Conservation (phyloP, 75 land plant genomes). For the Adiantum capillusveneris region DNA sequence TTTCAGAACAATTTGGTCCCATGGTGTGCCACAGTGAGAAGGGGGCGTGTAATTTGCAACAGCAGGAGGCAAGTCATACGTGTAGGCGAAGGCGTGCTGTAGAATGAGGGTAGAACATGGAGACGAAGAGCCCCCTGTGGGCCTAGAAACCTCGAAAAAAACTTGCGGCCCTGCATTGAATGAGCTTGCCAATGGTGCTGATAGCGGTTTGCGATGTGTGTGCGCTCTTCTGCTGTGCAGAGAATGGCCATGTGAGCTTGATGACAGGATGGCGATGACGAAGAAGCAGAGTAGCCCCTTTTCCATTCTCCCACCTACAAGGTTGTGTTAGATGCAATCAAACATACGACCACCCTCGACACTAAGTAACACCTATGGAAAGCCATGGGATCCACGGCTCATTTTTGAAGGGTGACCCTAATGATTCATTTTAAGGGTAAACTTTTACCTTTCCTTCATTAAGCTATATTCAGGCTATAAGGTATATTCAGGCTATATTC, state of each 20-base stretch:
- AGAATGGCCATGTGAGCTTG: neutral
- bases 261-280: neutral
- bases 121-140: neutral
- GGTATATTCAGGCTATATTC: no score
- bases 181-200: neutral
- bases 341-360: no score
- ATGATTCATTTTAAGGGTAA: no score
- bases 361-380: no score
- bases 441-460: no score
- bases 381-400: no score
- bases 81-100: slow-evolving; percentile 54
- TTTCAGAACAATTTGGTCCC: slow-evolving; percentile 39
- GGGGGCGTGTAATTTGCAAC: slow-evolving; percentile 46
- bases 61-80: slow-evolving; percentile 38
- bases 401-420: no score
- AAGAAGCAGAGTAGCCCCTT: slow-evolving; percentile 3
- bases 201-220: no score
- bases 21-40: slow-evolving; percentile 26
- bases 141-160: slow-evolving; percentile 22
- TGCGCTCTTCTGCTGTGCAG: neutral
- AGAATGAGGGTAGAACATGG: slow-evolving; percentile 41
- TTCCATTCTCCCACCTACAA: no score
- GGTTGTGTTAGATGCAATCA: no score
- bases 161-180: neutral
- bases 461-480: no score